These are phyloP conservation scores for Ramalina intermedia DNA, from an alignment of 495 filamentous ascomycete species.

Conservation along the genomic window DNA sequence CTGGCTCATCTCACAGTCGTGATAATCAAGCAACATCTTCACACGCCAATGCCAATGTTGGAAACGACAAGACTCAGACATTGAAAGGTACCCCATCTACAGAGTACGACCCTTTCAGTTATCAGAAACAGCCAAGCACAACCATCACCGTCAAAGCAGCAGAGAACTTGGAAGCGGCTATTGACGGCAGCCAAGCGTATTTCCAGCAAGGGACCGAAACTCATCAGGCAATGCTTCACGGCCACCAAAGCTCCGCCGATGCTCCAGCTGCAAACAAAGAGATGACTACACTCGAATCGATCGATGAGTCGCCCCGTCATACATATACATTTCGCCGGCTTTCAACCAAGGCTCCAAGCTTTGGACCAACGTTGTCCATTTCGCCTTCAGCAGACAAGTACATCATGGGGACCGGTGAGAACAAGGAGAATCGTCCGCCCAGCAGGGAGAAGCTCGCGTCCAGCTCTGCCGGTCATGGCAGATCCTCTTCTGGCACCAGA, in stretches of 20 bases:
- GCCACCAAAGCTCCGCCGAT: too few species aligned
- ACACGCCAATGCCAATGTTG: neutral
- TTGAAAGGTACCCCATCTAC: too few species aligned
- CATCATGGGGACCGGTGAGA: constrained; percentile 19
- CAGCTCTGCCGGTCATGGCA: neutral
- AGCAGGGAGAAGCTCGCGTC: constrained; percentile 3
- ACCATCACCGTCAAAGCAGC: neutral
- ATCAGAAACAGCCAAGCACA: neutral
- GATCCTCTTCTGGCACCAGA: neutral
- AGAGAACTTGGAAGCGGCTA: constrained; percentile 3
- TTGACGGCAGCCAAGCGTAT: too few species aligned
- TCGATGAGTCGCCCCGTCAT: constrained; percentile 16
- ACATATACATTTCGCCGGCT: constrained; percentile 14
- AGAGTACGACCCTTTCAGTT: too few species aligned
- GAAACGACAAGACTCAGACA: too few species aligned
- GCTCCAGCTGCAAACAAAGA: neutral
- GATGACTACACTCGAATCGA: constrained; percentile 6
- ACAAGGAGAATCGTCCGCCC: constrained; percentile 7
- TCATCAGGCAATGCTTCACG: too few species aligned
- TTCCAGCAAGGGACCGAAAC: too few species aligned
- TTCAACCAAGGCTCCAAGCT: constrained; percentile 7
- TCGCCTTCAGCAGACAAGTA: constrained; percentile 22
- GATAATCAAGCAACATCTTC: too few species aligned
- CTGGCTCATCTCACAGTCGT: too few species aligned
- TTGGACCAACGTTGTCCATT: constrained; percentile 22